A percentile compares a stretch with the other conserved stretches of the same genome.
Conservation (phyloP, 1,284 basidiomycete genomes). For the Ganoderma leucocontextum region DNA sequence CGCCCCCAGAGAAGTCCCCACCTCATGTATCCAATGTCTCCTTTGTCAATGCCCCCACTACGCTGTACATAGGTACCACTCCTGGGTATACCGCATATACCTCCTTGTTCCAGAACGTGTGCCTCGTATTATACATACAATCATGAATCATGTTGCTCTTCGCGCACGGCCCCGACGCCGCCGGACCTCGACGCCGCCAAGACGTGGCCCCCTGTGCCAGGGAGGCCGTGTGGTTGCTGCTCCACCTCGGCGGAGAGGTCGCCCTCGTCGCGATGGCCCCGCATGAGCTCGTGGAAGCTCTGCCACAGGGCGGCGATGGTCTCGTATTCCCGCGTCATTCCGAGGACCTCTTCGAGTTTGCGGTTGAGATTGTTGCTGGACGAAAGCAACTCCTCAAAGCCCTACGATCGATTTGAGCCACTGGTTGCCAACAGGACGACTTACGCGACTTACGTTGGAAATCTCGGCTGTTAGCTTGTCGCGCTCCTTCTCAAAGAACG, state of each 20-base stretch:
- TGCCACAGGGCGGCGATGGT: constrained; percentile 91
- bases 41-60: constrained; percentile 1
- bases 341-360: constrained; percentile 90
- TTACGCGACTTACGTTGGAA: constrained; percentile 59
- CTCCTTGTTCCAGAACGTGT: constrained; percentile 13
- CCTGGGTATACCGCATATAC: constrained; percentile 24
- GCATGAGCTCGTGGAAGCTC: constrained; percentile 83
- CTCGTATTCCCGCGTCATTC: constrained; percentile 93
- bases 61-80: constrained; percentile 21
- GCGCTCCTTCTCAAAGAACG: constrained; percentile 83
- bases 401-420: constrained; percentile 54
- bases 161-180: constrained; percentile 29
- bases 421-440: background rate
- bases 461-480: constrained; percentile 78
- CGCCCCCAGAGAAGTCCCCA: constrained; percentile 20
- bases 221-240: constrained; percentile 50
- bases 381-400: constrained; percentile 89
- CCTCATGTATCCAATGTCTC: constrained; percentile 28
- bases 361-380: constrained; percentile 92
- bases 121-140: constrained; percentile 17
- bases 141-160: constrained; percentile 28
- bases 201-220: constrained; percentile 75
- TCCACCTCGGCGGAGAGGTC: constrained; percentile 42
- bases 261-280: constrained; percentile 51
- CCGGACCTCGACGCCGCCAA: constrained; percentile 48